Base-by-base conservation (phyloP, 2,329 filamentous ascomycete genomes). In the Fusarium poae region DNA sequence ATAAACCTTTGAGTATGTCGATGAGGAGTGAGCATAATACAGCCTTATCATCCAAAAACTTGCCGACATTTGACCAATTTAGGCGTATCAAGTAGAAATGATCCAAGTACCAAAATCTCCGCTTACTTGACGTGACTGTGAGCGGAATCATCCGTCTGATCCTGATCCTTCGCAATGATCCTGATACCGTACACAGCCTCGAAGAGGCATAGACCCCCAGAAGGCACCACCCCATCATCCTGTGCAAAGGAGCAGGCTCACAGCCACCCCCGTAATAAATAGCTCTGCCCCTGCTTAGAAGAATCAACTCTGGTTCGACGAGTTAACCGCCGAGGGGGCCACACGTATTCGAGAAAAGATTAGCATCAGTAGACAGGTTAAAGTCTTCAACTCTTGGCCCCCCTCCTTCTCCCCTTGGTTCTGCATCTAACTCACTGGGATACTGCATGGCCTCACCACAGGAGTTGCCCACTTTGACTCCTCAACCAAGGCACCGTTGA, bases 131-230 rank as follows among this genome's bases (percentile, higher is more conserved):
- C 23, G 32, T 51, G 39, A 46, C 30, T 54, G 34, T 37, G 45
- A 37, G 34, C 25, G 23, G 32, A 37, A 53, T 60, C 27, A 20
- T 52, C 53, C 46, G 50, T 65, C 40, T 39, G 40, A 39, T 48
- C 61, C 58, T 27, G 48, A 51, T 51, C 48, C 48, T 40, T 40
- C 48, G 13, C 9, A 34, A 27, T 51, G n/a, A 51, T 51, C 48
- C 48, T 51, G 23, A 51, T 51, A 39, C n/a, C n/a, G 32, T n/a
- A 56, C 60, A 63, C 50, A 63, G 58, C 61, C 62, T 37, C 54
- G 18, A 40, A 46, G 30, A 39, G 42, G 30, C 21, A 53, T 39
- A 48, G 46, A 32, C 46, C 42, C 16, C 25, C 20, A 13, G 25
- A 15, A n/a, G 57, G 46, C 58, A 55, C 50, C 35, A 55, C 37